Evolutionary conservation across 192 early-diverging fungal genomes (phyloP).

Genomic region (Podila epicladia): DNA sequence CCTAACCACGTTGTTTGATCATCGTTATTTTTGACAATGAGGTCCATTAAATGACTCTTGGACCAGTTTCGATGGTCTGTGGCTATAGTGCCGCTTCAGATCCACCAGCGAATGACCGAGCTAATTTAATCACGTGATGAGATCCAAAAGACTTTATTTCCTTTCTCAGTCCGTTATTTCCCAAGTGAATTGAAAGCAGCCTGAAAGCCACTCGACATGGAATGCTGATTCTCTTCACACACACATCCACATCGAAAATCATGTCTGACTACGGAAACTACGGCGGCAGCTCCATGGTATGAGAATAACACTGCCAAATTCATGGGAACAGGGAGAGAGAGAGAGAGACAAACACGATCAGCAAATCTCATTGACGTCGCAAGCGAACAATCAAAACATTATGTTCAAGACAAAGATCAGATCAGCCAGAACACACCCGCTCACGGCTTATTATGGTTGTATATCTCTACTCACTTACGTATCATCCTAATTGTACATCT

Average conservation of each 20-base stretch:
- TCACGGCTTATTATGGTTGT: neutral
- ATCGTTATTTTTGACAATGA: no score
- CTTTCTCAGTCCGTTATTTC: no score
- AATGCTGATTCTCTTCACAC: neutral
- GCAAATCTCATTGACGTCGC: neutral
- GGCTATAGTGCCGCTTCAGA: no score
- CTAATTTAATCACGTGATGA: no score
- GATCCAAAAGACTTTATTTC: no score
- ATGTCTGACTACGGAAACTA: slow-evolving; percentile 54
- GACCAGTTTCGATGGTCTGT: no score
- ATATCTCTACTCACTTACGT: neutral
- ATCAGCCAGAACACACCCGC: neutral
- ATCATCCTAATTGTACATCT: neutral
- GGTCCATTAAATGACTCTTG: no score
- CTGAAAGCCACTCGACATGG: neutral
- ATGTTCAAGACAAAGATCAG: neutral
- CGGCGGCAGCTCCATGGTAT: slow-evolving; percentile 49
- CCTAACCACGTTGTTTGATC: no score
- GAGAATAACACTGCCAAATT: neutral
- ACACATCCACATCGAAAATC: slow-evolving; percentile 7
- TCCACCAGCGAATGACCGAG: no score
- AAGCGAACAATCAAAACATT: neutral
- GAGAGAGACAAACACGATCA: neutral
- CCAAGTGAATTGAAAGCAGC: neutral
- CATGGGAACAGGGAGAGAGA: neutral